Base-by-base conservation (phyloP, 768 basidiomycete genomes). In the Naganishia kalamii region DNA sequence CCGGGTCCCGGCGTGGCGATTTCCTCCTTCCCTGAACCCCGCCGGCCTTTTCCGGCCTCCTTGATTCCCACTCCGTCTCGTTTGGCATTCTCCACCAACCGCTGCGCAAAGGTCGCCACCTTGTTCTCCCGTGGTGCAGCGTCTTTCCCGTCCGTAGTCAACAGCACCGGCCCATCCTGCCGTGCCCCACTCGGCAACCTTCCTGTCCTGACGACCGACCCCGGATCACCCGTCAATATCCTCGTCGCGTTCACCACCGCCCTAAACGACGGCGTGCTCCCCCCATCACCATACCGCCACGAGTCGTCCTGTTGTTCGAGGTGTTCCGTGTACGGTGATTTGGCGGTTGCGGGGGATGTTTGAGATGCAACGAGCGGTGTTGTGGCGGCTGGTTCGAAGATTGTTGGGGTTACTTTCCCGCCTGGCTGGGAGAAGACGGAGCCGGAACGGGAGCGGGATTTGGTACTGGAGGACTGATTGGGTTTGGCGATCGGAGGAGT, bases 221-320 rank as follows among this genome's bases (percentile, higher is more conserved):
- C 27, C 19, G 29, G 27, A 46, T 62, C 61, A 10, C 29, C 30
- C 25, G 61, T 62, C 47, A 62, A 33, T 27, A 62, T 48, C 62
- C 75, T 70, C 6, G 76, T 77, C 3, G 76, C 76, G 4, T 72
- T 61, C 40, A 75, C 73, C 40, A 77, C 72, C 6, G 76, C 76
- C 50, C 67, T 32, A 61, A 71, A 75, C 3, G 68, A 54, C 30
- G 76, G 73, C 27, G 71, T 65, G 62, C 73, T 77, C 41, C 73
- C 72, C 11, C 76, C 71, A 62, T 75, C 70, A 4, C 73, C 72
- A 30, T 63, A 69, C 23, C 73, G 46, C 70, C 71, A 75, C 0
- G 21, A 46, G 3, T 74, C 63, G 6, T 70, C 68, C 30, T 72
- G 72, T 15, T 69, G 71, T 4, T 66, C 72, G 15, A 67, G 60